Conservation (phyloP, 2,329 filamentous ascomycete genomes). For the Cercospora sp. region DNA sequence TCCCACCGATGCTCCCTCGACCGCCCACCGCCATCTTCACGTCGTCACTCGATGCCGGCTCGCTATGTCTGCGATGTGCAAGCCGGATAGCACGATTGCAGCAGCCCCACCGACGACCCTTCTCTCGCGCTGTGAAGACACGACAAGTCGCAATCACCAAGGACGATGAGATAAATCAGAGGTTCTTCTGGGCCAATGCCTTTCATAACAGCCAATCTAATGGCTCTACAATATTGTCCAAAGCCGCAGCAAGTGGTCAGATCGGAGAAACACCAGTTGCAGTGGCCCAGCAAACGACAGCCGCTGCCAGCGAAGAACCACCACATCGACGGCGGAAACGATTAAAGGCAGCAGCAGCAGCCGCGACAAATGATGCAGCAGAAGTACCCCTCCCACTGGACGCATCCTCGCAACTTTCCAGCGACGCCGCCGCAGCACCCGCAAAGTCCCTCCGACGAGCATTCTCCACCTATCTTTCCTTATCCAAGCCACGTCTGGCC, state of each 20-base stretch:
- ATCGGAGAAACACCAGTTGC: not conserved
- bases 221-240: constrained; percentile 12
- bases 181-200: constrained; percentile 41
- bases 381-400: constrained; percentile 53
- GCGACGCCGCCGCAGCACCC: constrained; percentile 58
- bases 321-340: constrained; percentile 39
- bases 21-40: not conserved
- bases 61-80: constrained; percentile 37
- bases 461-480: constrained; percentile 78
- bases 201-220: constrained; percentile 21
- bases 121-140: constrained; percentile 24
- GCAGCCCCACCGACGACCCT: constrained; percentile 20
- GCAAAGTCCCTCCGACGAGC: constrained; percentile 62
- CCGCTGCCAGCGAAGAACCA: constrained; percentile 17
- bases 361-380: constrained; percentile 13
- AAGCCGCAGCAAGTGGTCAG: not conserved
- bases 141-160: constrained; percentile 29
- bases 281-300: constrained; percentile 5
- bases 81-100: constrained; percentile 28
- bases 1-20: constrained; percentile 7
- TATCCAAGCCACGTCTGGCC: constrained; percentile 93
- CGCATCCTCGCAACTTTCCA: constrained; percentile 62
- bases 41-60: constrained; percentile 18
- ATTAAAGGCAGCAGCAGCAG: constrained; percentile 35
- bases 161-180: constrained; percentile 34